Evolutionary conservation across 306 rosid genomes (phyloP).

Genomic region (Adenanthera pavonina): DNA sequence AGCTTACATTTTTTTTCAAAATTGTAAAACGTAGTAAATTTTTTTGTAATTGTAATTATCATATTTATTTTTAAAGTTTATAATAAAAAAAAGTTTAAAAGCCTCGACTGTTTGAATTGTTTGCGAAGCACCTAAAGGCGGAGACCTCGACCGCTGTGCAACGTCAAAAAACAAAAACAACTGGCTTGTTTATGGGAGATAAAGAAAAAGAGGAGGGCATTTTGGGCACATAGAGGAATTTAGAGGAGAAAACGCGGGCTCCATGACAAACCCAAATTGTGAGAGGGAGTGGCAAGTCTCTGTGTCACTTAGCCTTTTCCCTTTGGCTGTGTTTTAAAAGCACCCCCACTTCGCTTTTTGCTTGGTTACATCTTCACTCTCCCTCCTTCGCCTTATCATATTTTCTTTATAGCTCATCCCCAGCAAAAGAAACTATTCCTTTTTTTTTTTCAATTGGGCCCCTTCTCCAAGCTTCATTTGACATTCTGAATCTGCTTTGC

Average conservation of each 20-base stretch:
- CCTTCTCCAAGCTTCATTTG: neutral
- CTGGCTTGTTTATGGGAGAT: neutral
- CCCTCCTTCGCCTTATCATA: neutral
- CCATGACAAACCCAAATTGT: conserved; percentile 8
- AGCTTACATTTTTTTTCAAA: no score
- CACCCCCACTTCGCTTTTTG: conserved; percentile 5
- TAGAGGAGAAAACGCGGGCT: conserved; percentile 5
- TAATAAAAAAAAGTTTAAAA: neutral
- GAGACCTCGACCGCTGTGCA: neutral
- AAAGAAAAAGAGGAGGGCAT: neutral
- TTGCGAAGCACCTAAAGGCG: neutral
- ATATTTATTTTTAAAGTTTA: no score
- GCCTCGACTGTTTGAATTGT: neutral
- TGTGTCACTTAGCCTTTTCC: conserved; percentile 30
- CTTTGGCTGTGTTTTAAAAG: conserved; percentile 8
- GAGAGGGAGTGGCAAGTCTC: conserved; percentile 11
- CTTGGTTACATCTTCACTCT: neutral
- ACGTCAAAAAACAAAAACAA: neutral
- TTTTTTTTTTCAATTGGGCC: neutral
- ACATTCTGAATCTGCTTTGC: conserved; percentile 14
- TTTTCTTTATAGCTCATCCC: neutral
- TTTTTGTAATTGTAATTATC: no score
- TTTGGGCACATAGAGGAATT: neutral
- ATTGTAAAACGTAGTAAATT: no score
- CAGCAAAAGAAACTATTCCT: neutral